Base-by-base conservation (phyloP, 192 early-diverging fungal species). In the Chytriomyces sp. region DNA sequence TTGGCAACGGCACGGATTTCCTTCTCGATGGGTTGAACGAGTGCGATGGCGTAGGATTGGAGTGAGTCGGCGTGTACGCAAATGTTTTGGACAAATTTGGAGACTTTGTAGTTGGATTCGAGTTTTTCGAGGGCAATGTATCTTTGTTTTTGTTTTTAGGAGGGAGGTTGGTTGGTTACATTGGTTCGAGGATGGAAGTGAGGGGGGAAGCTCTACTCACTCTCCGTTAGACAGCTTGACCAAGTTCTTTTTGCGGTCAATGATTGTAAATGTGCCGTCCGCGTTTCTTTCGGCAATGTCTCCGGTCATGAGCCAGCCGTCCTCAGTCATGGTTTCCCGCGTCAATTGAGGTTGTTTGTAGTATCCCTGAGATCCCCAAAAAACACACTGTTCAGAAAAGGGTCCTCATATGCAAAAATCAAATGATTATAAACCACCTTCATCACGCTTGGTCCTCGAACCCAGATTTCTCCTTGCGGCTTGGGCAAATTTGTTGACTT, bases 91-190 rank as follows among this genome's bases (percentile, higher is more conserved):
- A 96, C 91, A 71, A 85, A 89, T 44, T 82, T 57, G 28, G 87
- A 89, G 43, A 84, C 86, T 80, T 92, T 90, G 89, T 98, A 98
- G 7, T 93, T 87, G 8, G 94, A 90, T 83, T 98, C 97, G 28
- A 98, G 85, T 77, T 94, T 94, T 82, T 98, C 97, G 45, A 98
- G 82, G 28, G 97, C 97, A 82, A 98, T 92, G 73, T 87, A 87
- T 69, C 96, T 95, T 70, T n/a, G n/a, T 93, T 95, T 76, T 94
- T 86, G 0, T 57, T 57, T 20, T n/a, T 6, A 89, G 83, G 71
- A 96, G 87, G 80, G 95, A 97, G 75, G 96, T 91, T 61, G 96
- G 88, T 98, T 35, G 35, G 35, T 87, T 94, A 93, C 76, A 87
- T 90, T 64, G 95, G 91, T 81, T 98, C 95, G 77, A 98, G 92